A percentile compares a stretch with the other conserved stretches of the same genome.
Conservation (phyloP, 106 monocot genomes). For the Dioscorea dumetorum region DNA sequence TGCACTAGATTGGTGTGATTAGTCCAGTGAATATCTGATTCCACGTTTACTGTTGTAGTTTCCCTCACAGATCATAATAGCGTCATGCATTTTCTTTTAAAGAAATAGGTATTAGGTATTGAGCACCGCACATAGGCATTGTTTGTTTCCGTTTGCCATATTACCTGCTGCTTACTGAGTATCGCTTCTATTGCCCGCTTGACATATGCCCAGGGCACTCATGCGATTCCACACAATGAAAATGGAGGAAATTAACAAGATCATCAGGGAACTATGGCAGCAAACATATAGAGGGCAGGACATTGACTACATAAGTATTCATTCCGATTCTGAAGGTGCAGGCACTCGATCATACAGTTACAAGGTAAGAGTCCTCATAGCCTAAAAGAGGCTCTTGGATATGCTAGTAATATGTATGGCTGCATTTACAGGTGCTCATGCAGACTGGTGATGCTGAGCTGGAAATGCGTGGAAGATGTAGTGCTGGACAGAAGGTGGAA, state of each 20-base stretch:
- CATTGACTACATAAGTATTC: conserved; percentile 96
- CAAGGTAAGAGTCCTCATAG: conserved; percentile 31
- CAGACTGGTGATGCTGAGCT: conserved; percentile 98
- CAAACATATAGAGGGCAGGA: conserved; percentile 99
- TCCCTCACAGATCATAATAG: too few relatives aligned
- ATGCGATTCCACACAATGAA: conserved; percentile 99
- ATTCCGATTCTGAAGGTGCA: conserved; percentile 88
- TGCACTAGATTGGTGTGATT: too few relatives aligned
- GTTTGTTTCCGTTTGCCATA: too few relatives aligned
- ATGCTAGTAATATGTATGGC: too few relatives aligned
- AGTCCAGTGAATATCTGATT: too few relatives aligned
- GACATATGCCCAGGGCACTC: conserved; percentile 55
- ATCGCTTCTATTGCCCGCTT: background rate
- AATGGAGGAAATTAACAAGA: conserved; percentile 99
- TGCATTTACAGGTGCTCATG: conserved; percentile 72
- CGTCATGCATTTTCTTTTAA: too few relatives aligned
- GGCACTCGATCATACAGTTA: conserved; percentile 97
- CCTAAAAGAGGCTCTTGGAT: background rate
- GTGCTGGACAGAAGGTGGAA: conserved; percentile 95
- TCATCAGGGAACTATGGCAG: conserved; percentile 98
- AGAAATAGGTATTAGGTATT: too few relatives aligned
- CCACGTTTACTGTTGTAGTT: too few relatives aligned
- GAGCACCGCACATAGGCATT: too few relatives aligned
- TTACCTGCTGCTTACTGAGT: background rate
- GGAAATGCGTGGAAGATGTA: conserved; percentile 98